A percentile compares a stretch with the other conserved stretches of the same genome.
Conservation (phyloP, 2,329 filamentous ascomycete genomes). For the Trichoderma guizhouense region DNA sequence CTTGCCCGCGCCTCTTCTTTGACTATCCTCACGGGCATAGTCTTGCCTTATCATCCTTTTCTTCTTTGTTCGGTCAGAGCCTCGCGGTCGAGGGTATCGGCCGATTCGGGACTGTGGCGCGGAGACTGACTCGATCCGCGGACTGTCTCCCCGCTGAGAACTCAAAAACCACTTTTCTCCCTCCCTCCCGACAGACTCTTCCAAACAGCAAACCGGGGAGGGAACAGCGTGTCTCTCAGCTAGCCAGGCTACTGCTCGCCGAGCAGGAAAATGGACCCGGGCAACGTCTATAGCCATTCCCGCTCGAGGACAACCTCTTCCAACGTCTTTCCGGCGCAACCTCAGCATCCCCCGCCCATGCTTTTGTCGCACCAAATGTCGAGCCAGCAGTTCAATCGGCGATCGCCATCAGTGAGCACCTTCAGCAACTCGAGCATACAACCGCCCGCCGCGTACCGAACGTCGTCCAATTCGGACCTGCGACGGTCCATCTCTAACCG, state of each 20-base stretch:
- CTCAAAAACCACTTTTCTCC: neutral
- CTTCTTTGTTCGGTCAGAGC: neutral
- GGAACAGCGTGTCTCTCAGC: neutral
- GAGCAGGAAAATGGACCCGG: constrained; percentile 29
- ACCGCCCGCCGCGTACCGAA: constrained; percentile 56
- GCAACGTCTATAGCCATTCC: constrained; percentile 49
- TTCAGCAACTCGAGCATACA: constrained; percentile 69
- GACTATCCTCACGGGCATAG: neutral
- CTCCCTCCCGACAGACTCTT: neutral
- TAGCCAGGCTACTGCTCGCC: neutral
- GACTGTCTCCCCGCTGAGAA: neutral
- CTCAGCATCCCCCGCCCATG: constrained; percentile 29
- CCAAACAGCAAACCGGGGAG: neutral
- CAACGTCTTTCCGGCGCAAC: constrained; percentile 45
- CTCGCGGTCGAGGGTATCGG: neutral
- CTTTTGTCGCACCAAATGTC: constrained; percentile 11
- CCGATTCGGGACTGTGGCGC: neutral
- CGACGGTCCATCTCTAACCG: constrained; percentile 79
- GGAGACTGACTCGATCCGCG: neutral
- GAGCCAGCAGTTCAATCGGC: constrained; percentile 37
- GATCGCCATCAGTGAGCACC: constrained; percentile 64
- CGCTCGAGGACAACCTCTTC: constrained; percentile 57
- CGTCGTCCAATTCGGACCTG: constrained; percentile 54
- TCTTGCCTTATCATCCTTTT: neutral
- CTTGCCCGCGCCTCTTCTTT: neutral